phyloP scores from a whole-genome alignment of 768 basidiomycete genomes.

The Tulasnella sp. region DNA sequence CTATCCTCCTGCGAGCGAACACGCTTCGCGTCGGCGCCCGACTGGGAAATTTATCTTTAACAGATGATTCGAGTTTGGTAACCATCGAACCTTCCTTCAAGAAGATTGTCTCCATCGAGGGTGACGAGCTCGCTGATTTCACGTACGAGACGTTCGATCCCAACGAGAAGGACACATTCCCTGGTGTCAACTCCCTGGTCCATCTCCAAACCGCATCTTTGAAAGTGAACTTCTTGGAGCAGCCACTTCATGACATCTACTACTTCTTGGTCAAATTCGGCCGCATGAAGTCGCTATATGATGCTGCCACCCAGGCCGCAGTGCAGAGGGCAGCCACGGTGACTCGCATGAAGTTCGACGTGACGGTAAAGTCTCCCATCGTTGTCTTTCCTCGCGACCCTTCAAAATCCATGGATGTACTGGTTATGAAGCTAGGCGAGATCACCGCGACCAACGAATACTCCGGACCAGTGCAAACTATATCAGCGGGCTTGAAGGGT shows the following conservation, averaged over 20 bases:
- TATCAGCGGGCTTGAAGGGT: conserved; percentile 66
- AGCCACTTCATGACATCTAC: conserved; percentile 83
- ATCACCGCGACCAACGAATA: conserved; percentile 73
- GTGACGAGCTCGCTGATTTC: conserved; percentile 88
- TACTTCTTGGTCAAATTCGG: conserved; percentile 76
- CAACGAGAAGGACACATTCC: conserved; percentile 48
- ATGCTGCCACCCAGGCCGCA: conserved; percentile 86
- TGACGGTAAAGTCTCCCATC: conserved; percentile 89
- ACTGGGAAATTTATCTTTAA: conserved; percentile 72
- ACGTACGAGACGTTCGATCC: conserved; percentile 86
- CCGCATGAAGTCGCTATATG: conserved; percentile 85
- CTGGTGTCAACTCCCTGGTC: conserved; percentile 75
- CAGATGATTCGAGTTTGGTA: conserved; percentile 52
- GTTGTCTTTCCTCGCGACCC: conserved; percentile 73
- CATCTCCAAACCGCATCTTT: conserved; percentile 80
- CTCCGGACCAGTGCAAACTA: conserved; percentile 45
- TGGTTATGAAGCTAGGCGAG: conserved; percentile 81
- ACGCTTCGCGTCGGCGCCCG: conserved; percentile 71
- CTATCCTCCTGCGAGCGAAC: conserved; percentile 57
- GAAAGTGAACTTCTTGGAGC: conserved; percentile 78
- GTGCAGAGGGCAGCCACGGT: conserved; percentile 88
- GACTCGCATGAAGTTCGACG: conserved; percentile 84
- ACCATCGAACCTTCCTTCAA: conserved; percentile 59
- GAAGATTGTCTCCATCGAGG: conserved; percentile 85
- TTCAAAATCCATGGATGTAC: conserved; percentile 47